Conservation (phyloP, 148 eudicot species). For the Gaultheria prostrata region DNA sequence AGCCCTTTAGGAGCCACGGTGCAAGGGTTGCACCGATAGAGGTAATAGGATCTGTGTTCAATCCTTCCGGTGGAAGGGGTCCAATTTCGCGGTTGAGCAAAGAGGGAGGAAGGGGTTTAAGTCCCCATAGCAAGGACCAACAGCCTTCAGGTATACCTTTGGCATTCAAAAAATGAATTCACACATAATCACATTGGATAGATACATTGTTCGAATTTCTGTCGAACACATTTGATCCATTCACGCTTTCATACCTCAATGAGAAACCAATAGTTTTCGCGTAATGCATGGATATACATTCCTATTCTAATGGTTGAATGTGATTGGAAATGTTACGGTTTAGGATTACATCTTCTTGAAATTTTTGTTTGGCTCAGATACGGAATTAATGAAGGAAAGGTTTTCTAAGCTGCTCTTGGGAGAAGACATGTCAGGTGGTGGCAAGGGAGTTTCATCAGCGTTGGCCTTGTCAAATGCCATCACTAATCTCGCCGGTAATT, state of each 20-base stretch:
- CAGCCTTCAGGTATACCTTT: conserved; percentile 30
- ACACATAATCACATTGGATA: background rate
- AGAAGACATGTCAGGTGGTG: conserved; percentile 71
- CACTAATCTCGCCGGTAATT: conserved; percentile 59
- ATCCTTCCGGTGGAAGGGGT: conserved; percentile 6
- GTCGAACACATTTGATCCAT: background rate
- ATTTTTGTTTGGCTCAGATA: conserved; percentile 31
- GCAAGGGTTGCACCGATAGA: conserved; percentile 6
- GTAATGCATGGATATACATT: background rate
- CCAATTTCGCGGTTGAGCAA: conserved; percentile 20
- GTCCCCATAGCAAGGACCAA: background rate
- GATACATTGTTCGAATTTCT: background rate
- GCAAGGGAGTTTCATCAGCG: conserved; percentile 61
- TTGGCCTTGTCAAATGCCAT: conserved; percentile 62
- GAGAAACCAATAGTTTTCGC: background rate
- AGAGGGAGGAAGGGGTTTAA: background rate
- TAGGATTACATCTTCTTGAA: background rate
- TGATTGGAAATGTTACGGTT: background rate
- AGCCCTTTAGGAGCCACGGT: conserved; percentile 11
- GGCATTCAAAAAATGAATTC: background rate
- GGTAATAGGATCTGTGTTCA: conserved; percentile 12
- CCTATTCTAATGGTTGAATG: background rate
- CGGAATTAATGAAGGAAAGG: conserved; percentile 55
- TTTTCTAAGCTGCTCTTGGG: conserved; percentile 58
- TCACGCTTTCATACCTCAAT: background rate